Base-by-base conservation (phyloP, 106 monocot genomes). In the Dioscorea zingiberensis region DNA sequence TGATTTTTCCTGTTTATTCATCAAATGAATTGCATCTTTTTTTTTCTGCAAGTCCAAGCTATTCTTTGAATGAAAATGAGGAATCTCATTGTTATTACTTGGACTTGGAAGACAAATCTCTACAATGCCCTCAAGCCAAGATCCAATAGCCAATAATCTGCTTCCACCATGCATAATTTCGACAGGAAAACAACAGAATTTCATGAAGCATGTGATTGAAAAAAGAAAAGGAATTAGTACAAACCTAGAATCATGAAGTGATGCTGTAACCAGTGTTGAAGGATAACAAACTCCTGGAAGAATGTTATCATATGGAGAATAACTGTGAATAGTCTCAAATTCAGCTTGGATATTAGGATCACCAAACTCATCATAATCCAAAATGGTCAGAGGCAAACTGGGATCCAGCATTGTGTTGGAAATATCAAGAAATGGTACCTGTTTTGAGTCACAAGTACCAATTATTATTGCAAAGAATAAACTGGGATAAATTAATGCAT, bases 371-470 rank as follows among this genome's bases (percentile, higher is more conserved):
- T 92, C 97, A 78, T 89, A 98, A 65, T 98, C 97, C 68, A 92
- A 77, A 21, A 74, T 65, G 13, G 97, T 93, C 45, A 98, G 86
- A 60, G 97, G 97, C 63, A 98, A 77, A 66, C 57, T 80, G n/a
- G 88, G 77, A 72, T 98, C 79, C 72, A 92, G 65, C 86, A 98
- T 75, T 56, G 97, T 92, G 60, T 82, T 92, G 84, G 81, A 86
- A 48, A 93, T 76, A 80, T 98, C 97, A 66, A 98, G 83, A 84
- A 98, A 98, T 54, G 97, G 97, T 57, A 98, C 97, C 95, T 97
- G 82, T 49, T 57, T 78, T 23, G 67, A 73, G 19, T 51, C 18
- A 48, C 15, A 47, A 67, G 10, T 38, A 38, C 9, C 28, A 67
- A 51, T 49, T 51, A 18, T 51, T 15, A 51, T 4, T 15, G 14